A percentile compares a stretch with the other conserved stretches of the same genome.
Evolutionary conservation across 495 filamentous ascomycete species (phyloP).

Genomic region (Xylaria longipes): DNA sequence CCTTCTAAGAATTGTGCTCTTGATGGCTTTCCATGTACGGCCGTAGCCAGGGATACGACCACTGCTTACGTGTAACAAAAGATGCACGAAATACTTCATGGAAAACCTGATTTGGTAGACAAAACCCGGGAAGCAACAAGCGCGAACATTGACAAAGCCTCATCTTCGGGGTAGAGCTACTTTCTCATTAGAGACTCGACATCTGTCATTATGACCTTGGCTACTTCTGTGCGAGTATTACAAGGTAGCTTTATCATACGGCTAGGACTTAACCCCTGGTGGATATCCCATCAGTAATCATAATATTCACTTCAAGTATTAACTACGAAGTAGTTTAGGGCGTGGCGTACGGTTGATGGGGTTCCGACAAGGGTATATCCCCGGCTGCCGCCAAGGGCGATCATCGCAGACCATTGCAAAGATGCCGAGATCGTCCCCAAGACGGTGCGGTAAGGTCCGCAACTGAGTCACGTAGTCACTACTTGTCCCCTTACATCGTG

Average conservation of each 20-base stretch:
- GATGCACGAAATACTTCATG: slow-evolving; percentile 3
- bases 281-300: slow-evolving; percentile 20
- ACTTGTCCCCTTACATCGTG: not conserved
- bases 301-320: slow-evolving; percentile 16
- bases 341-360: slow-evolving; percentile 17
- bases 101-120: not conserved
- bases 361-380: slow-evolving; percentile 15
- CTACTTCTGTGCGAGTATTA: not conserved
- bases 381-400: slow-evolving; percentile 28
- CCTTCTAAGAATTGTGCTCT: not conserved
- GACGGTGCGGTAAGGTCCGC: slow-evolving; percentile 21
- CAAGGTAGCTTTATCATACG: not conserved
- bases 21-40: slow-evolving; percentile 22
- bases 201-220: not conserved
- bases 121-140: not conserved
- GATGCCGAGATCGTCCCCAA: slow-evolving; percentile 8
- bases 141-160: not conserved
- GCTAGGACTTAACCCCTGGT: not conserved
- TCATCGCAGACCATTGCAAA: slow-evolving; percentile 14
- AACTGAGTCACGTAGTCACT: slow-evolving; percentile 7
- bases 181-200: not conserved
- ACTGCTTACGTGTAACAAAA: slow-evolving; percentile 20
- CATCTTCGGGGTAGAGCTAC: not conserved
- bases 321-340: slow-evolving; percentile 10
- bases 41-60: slow-evolving; percentile 16